Percentiles rank a stretch among this genome's conserved stretches.
Conservation (phyloP, 192 early-diverging fungal species). For the Allomyces macrogynus region DNA sequence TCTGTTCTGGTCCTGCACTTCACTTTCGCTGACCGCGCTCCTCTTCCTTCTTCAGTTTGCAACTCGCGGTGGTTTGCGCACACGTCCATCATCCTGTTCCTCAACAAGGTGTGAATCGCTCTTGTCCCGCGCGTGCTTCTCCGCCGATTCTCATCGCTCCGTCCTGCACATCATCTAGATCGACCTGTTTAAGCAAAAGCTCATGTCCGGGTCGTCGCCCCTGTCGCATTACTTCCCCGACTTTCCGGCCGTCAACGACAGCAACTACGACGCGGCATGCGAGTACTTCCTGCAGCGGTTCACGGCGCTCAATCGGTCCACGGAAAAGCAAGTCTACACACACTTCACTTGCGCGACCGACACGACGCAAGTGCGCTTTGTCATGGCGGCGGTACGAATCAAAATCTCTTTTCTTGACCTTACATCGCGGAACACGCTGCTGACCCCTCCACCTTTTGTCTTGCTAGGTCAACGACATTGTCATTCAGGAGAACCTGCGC, state of each 20-base stretch:
- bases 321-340: slow-evolving; percentile 66
- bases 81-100: slow-evolving; percentile 94
- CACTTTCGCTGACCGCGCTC: too few relatives aligned
- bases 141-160: too few relatives aligned
- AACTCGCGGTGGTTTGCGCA: slow-evolving; percentile 92
- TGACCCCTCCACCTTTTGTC: too few relatives aligned
- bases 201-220: slow-evolving; percentile 41
- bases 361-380: slow-evolving; percentile 68
- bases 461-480: slow-evolving; percentile 62
- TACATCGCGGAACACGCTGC: too few relatives aligned
- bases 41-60: slow-evolving; percentile 40
- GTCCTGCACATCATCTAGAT: slow-evolving; percentile 17
- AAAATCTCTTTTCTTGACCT: too few relatives aligned
- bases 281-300: slow-evolving; percentile 65
- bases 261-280: slow-evolving; percentile 48
- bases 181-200: slow-evolving; percentile 82
- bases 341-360: slow-evolving; percentile 79
- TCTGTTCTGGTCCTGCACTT: too few relatives aligned
- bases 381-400: slow-evolving; percentile 33
- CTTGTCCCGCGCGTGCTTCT: neutral
- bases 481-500: slow-evolving; percentile 64
- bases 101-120: slow-evolving; percentile 46
- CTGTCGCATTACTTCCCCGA: slow-evolving; percentile 80
- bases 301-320: slow-evolving; percentile 54
- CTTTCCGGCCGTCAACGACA: slow-evolving; percentile 26